These are phyloP conservation scores for Jackrogersella minutella DNA, from an alignment of 495 filamentous ascomycete species.

Conservation along the genomic window DNA sequence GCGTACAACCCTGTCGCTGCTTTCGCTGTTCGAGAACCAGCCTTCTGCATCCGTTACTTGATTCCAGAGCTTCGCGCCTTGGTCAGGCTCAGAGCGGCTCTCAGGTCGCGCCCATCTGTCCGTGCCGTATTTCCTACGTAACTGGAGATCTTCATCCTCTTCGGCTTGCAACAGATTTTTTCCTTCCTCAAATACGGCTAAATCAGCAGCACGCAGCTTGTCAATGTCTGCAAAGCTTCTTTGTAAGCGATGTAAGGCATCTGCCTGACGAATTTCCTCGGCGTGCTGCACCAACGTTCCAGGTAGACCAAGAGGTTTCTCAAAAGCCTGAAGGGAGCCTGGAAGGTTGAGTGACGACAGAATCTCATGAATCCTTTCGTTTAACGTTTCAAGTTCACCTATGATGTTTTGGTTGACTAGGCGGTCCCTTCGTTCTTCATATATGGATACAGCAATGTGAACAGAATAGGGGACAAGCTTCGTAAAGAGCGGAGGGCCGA, in stretches of 20 bases:
- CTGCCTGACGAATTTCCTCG: constrained; percentile 93
- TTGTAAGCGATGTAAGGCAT: constrained; percentile 77
- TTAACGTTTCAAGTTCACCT: constrained; percentile 83
- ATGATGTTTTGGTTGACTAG: constrained; percentile 87
- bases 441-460: constrained; percentile 92
- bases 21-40: constrained; percentile 85
- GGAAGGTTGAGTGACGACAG: constrained; percentile 87
- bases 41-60: constrained; percentile 82
- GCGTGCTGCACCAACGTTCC: constrained; percentile 85
- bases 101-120: constrained; percentile 80
- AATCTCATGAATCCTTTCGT: constrained; percentile 79
- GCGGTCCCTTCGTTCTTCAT: constrained; percentile 88
- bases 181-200: constrained; percentile 80
- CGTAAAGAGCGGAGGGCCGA: constrained; percentile 85
- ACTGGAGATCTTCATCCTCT: constrained; percentile 78
- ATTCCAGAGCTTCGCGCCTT: constrained; percentile 76
- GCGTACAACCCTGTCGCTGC: constrained; percentile 81
- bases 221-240: constrained; percentile 84
- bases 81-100: constrained; percentile 65
- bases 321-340: constrained; percentile 90
- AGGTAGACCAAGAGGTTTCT: constrained; percentile 94
- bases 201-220: constrained; percentile 80
- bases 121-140: constrained; percentile 84
- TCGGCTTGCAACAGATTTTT: constrained; percentile 78
- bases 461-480: constrained; percentile 96